Conservation (phyloP, 2,329 filamentous ascomycete genomes). For the Westerdykella sp. region DNA sequence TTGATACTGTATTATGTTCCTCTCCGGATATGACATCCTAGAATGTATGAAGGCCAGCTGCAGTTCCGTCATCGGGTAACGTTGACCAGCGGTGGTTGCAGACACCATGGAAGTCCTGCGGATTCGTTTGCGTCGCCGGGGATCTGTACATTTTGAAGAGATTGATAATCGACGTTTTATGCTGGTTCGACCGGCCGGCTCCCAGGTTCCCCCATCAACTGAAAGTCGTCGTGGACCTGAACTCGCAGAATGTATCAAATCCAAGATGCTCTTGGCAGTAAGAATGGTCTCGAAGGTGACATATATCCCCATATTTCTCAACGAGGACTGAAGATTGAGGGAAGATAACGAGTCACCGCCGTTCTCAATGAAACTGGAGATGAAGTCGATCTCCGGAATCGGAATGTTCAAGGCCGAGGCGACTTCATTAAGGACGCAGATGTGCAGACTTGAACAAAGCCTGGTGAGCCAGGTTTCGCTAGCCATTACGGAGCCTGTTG, state of each 20-base stretch:
- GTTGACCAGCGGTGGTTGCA: too few relatives aligned
- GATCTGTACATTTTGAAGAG: too few relatives aligned
- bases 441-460: too few relatives aligned
- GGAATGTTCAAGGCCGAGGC: too few relatives aligned
- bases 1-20: conserved; percentile 2
- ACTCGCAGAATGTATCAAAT: neutral
- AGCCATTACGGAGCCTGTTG: too few relatives aligned
- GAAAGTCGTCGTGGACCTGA: neutral
- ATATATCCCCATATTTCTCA: neutral
- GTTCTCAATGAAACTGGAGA: conserved; percentile 1
- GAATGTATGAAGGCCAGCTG: conserved; percentile 1
- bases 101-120: too few relatives aligned
- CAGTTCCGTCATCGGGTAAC: conserved; percentile 2
- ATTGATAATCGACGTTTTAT: too few relatives aligned
- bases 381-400: neutral
- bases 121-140: too few relatives aligned
- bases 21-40: neutral
- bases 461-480: too few relatives aligned
- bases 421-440: too few relatives aligned
- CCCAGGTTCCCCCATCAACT: neutral
- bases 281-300: neutral
- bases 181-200: neutral
- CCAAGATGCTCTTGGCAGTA: neutral
- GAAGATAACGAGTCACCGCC: conserved; percentile 1
- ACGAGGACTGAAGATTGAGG: neutral